A percentile compares a stretch with the other conserved stretches of the same genome.
Evolutionary conservation across 2,329 filamentous ascomycete species (phyloP).

Genomic region (Fusarium sp.): DNA sequence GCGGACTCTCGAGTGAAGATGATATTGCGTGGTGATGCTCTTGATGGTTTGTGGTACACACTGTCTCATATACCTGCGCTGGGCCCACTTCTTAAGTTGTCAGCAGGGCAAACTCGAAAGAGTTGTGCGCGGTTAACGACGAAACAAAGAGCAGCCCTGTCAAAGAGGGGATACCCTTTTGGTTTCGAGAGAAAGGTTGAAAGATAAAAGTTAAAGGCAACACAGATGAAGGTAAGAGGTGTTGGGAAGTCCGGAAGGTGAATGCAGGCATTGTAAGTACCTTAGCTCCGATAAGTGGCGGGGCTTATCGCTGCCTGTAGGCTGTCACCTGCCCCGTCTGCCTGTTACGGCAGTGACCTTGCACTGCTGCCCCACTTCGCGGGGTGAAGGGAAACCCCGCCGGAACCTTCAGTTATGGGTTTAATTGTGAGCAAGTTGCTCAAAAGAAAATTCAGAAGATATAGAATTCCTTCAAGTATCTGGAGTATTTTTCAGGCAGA

Average conservation of each 20-base stretch:
- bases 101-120: conserved; percentile 22
- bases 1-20: not conserved
- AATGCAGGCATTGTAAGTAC: conserved; percentile 11
- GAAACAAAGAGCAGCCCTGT: not conserved
- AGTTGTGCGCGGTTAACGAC: not conserved
- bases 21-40: conserved; percentile 3
- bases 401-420: not conserved
- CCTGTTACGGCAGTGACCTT: conserved; percentile 45
- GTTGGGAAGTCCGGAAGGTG: conserved; percentile 40
- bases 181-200: not conserved
- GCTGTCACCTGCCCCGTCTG: conserved; percentile 39
- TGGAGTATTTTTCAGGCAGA: no score
- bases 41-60: not conserved
- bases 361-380: conserved; percentile 44
- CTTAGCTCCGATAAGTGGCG: conserved; percentile 38
- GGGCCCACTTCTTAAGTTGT: conserved; percentile 20
- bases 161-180: not conserved
- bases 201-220: conserved; percentile 19
- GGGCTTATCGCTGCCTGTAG: conserved; percentile 45
- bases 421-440: not conserved
- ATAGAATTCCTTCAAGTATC: not conserved
- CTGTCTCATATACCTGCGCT: not conserved
- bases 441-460: not conserved
- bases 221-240: conserved; percentile 29
- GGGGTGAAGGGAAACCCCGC: conserved; percentile 24